Evolutionary conservation across 306 rosid species (phyloP).

Genomic region (Rubus parviflorus): DNA sequence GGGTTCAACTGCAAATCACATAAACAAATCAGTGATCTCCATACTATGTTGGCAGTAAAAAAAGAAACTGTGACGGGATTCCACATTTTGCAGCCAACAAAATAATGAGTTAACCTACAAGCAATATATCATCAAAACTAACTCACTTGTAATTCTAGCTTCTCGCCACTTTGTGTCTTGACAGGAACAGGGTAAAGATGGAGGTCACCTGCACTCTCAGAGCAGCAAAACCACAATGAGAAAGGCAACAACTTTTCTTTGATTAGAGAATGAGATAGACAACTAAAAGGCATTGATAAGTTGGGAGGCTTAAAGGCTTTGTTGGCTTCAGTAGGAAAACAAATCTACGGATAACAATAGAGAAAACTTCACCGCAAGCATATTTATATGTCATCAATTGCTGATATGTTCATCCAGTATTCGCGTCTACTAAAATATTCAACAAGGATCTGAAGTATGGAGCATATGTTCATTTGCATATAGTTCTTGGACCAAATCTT

Average conservation of each 20-base stretch:
- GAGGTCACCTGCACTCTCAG: constrained; percentile 76
- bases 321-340: neutral
- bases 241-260: neutral
- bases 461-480: neutral
- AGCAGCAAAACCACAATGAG: constrained; percentile 9
- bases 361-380: neutral
- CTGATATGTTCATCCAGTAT: neutral
- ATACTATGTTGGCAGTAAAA: constrained; percentile 9
- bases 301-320: neutral
- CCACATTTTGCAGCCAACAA: neutral
- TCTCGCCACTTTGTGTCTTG: constrained; percentile 90
- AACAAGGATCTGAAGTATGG: neutral
- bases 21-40: constrained; percentile 23
- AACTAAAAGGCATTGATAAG: neutral
- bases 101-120: constrained; percentile 1
- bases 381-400: neutral
- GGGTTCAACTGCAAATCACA: constrained; percentile 78
- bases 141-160: constrained; percentile 94
- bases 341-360: neutral
- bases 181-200: constrained; percentile 85
- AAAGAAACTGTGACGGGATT: constrained; percentile 7
- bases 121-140: constrained; percentile 21
- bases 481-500: neutral
- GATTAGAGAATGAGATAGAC: neutral
- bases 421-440: neutral